Conservation (phyloP, 441 rosid genomes). For the Gossypium trilobum region DNA sequence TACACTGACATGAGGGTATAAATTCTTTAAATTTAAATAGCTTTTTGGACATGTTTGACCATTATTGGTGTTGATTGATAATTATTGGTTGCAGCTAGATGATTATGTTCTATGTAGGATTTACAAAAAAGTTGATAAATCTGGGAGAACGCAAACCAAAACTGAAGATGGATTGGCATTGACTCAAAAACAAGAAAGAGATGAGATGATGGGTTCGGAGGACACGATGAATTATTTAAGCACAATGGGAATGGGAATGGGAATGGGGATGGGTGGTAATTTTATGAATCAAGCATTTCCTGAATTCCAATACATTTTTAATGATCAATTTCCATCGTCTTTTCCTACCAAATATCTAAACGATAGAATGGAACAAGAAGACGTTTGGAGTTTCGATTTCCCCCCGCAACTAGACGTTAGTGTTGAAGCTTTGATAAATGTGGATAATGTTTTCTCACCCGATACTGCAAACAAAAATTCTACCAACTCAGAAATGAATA, state of each 20-base stretch:
- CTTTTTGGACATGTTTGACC: too few relatives aligned
- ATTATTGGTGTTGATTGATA: background rate
- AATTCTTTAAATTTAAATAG: background rate
- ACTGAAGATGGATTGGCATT: background rate
- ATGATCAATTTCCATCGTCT: background rate
- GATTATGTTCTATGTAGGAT: conserved; percentile 28
- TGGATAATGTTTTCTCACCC: background rate
- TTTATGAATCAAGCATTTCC: too few relatives aligned
- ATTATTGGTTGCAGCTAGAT: conserved; percentile 21
- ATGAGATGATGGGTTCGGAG: background rate
- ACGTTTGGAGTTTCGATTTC: background rate
- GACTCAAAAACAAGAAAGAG: background rate
- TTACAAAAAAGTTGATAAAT: conserved; percentile 16
- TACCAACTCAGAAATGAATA: too few relatives aligned
- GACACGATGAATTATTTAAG: background rate
- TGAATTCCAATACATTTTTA: background rate
- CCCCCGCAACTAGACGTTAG: background rate
- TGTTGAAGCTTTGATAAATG: background rate
- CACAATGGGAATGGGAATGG: too few relatives aligned
- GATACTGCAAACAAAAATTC: too few relatives aligned
- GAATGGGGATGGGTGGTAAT: too few relatives aligned
- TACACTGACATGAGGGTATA: conserved; percentile 26
- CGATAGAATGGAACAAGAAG: background rate
- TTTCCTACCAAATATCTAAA: background rate
- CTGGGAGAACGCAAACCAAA: background rate